These are phyloP conservation scores for Collybia nuda DNA, from an alignment of 768 basidiomycete genomes.

Conservation along the genomic window DNA sequence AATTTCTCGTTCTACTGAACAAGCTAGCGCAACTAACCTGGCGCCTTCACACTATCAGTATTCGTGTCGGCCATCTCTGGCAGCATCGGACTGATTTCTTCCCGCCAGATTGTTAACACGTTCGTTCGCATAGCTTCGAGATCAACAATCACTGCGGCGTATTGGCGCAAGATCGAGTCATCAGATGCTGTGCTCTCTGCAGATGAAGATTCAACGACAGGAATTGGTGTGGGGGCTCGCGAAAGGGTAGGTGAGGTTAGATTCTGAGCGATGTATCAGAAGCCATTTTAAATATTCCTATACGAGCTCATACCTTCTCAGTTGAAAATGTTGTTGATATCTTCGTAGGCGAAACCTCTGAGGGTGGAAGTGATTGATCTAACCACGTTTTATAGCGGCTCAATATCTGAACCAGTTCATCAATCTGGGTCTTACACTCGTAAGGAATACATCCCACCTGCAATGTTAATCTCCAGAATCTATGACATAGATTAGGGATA, in stretches of 20 bases:
- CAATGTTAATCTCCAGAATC: conserved; percentile 90
- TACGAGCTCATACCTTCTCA: conserved; percentile 23
- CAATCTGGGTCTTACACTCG: background rate
- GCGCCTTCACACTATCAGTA: conserved; percentile 37
- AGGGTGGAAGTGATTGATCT: conserved; percentile 46
- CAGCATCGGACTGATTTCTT: conserved; percentile 63
- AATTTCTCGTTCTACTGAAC: background rate
- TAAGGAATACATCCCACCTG: conserved; percentile 55
- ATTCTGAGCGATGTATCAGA: conserved; percentile 4
- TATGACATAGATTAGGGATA: conserved; percentile 76
- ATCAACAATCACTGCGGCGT: conserved; percentile 68
- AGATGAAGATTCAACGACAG: conserved; percentile 45
- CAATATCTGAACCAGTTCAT: conserved; percentile 53
- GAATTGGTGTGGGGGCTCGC: conserved; percentile 54
- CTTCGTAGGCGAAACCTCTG: conserved; percentile 36
- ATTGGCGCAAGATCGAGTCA: conserved; percentile 64
- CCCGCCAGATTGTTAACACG: conserved; percentile 60
- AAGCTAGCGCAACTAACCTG: conserved; percentile 37
- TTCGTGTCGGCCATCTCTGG: conserved; percentile 39
- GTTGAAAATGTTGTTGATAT: conserved; percentile 26
- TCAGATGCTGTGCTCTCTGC: conserved; percentile 60
- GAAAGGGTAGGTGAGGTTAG: conserved; percentile 23
- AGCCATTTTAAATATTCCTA: background rate
- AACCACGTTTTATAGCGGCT: conserved; percentile 82
- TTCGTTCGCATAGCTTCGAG: conserved; percentile 56